Base-by-base conservation (phyloP, 306 rosid genomes). In the Argentina anserina region DNA sequence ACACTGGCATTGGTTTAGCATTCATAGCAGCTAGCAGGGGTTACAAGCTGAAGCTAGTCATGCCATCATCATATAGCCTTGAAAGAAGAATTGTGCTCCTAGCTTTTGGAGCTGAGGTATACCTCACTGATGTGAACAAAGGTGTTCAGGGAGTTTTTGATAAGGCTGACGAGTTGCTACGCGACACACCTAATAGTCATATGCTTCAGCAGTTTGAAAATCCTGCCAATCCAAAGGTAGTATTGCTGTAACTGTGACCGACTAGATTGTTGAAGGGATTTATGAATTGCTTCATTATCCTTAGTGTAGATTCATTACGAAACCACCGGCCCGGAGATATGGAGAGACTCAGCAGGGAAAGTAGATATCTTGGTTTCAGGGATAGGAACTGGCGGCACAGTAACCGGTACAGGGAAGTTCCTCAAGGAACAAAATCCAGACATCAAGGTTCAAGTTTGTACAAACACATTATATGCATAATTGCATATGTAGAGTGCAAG, bases 1-100 rank as follows among this genome's bases (percentile, higher is more conserved):
- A 91, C 76, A 93, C 96, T 0, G 98, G 98, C 72, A 89, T 93
- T 77, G 96, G 89, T 25, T 74, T 93, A 84, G 96, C 97, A 40
- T 86, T 73, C 76, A 55, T 93, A 65, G 96, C 88, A 76, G 98
- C 90, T 41, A 43, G 78, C 75, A 89, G 79, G 78, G 96, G 94
- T 58, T 90, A 93, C 77, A 93, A 83, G 73, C 75, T 90, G 64
- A 33, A 81, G 63, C 81, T 87, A 49, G 9, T 67, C 76, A 89
- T 90, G 92, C 94, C 90, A 39, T 60, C 97, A 72, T 78, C 72
- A 21, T 65, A 45, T 46, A 90, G 94, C 52, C 42, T 87, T 42
- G 97, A 90, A 82, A 90, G 91, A 84, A 89, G 79, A 81, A 78
- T 87, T 39, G 78, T 90, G 33, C 78, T 81, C 65, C 82, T 59